Conservation (phyloP, 2,329 filamentous ascomycete genomes). For the Fusarium nematophilum region DNA sequence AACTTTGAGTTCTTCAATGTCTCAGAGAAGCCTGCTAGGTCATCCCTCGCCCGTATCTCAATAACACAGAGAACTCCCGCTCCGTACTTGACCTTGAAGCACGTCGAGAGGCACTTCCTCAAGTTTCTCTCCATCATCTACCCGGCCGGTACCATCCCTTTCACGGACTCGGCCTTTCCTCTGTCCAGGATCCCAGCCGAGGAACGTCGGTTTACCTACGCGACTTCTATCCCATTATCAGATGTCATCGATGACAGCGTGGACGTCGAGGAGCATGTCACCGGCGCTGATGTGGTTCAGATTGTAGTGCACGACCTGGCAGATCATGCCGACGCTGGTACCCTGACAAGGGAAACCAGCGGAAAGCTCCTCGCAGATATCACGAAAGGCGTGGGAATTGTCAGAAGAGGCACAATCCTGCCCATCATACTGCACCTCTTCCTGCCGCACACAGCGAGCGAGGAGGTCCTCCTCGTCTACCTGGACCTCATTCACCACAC, state of each 20-base stretch:
- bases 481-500: conserved; percentile 69
- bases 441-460: conserved; percentile 40
- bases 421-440: conserved; percentile 67
- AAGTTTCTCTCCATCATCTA: conserved; percentile 74
- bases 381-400: conserved; percentile 67
- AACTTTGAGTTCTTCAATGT: conserved; percentile 84
- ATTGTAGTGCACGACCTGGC: conserved; percentile 57
- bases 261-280: conserved; percentile 73
- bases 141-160: conserved; percentile 64
- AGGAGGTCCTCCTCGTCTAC: conserved; percentile 53
- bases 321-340: conserved; percentile 25
- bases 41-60: conserved; percentile 20
- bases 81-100: conserved; percentile 74
- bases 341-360: conserved; percentile 29
- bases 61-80: conserved; percentile 56
- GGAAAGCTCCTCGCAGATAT: conserved; percentile 60
- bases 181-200: conserved; percentile 71
- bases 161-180: conserved; percentile 73
- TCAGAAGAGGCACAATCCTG: conserved; percentile 71
- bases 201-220: conserved; percentile 73
- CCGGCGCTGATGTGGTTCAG: conserved; percentile 76
- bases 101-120: conserved; percentile 75
- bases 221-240: conserved; percentile 70
- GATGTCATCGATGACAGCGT: conserved; percentile 64
- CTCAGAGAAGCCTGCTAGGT: conserved; percentile 62